Conservation (phyloP, 306 rosid species). For the Malus orientalis region DNA sequence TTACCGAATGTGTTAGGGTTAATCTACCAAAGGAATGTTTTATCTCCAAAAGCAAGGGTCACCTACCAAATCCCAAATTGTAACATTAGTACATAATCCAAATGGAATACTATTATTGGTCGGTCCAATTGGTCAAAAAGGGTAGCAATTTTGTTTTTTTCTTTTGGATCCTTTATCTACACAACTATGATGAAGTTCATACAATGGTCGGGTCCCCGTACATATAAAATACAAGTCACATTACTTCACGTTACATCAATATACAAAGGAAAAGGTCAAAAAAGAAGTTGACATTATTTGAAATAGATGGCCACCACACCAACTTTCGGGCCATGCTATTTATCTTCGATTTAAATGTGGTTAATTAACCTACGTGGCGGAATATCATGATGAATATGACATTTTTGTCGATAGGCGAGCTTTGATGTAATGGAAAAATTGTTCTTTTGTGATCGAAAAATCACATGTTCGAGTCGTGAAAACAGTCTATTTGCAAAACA, state of each 20-base stretch:
- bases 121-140: conserved; percentile 5
- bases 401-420: no score
- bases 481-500: fast-evolving
- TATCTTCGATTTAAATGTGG: neutral
- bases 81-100: neutral
- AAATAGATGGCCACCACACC: neutral
- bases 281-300: neutral
- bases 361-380: neutral
- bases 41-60: neutral
- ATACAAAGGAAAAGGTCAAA: neutral
- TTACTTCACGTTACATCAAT: neutral
- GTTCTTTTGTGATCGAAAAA: no score
- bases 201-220: neutral
- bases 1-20: neutral
- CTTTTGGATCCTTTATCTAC: neutral
- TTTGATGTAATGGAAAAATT: no score
- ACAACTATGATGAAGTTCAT: neutral
- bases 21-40: neutral
- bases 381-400: neutral
- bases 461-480: no score
- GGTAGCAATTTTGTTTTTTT: neutral
- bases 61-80: neutral
- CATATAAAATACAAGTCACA: no score
- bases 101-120: neutral
- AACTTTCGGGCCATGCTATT: neutral